Base-by-base conservation (phyloP, 306 rosid genomes). In the Chamaecrista fasciculata region DNA sequence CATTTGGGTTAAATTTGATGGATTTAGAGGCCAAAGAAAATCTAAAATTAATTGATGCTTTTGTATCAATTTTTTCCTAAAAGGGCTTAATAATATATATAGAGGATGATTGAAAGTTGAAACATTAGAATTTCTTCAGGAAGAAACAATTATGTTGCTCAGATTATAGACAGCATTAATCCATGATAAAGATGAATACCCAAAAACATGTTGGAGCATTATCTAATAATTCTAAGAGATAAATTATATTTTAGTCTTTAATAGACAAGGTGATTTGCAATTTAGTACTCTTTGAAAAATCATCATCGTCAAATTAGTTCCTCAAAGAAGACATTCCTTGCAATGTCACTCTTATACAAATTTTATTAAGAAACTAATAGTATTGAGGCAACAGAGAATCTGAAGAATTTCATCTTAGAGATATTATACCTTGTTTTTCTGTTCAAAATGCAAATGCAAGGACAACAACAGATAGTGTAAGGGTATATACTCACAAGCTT, bases 401-500 rank as follows among this genome's bases (percentile, higher is more conserved):
- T 0, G 42, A 6, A 36, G 0, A 36, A 36, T 36, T 36, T 8
- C 42, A 36, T 36, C 42, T 36, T 8, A 0, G 9, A 7, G 42
- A 36, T 28, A 2, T 28, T 28, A 28, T 28, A 28, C 33, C 1
- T 5, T 36, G 7, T 36, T 0, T 6, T 39, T 39, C 12, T 39
- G 44, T 39, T 39, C 11, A 39, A 39, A 11, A 39, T 11, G 44
- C 11, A 39, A 39, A 39, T 1, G 43, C 0, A 15, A 12, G 19
- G 6, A 15, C 1, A 14, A 15, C 15, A 47, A 47, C 23, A 47
- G 52, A 33, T 42, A 15, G 60, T 52, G 44, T 15, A 34, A 12
- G 56, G 64, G 51, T 34, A 31, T 31, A 50, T 10, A 81, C 96
- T 87, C 57, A 92, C 98, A 40, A 70, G 85, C 80, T 70, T 79